Percentiles rank a stretch among this genome's conserved stretches.
These are phyloP conservation scores for Pachyrhizus erosus DNA, from an alignment of 306 rosid genomes.

Conservation along the genomic window DNA sequence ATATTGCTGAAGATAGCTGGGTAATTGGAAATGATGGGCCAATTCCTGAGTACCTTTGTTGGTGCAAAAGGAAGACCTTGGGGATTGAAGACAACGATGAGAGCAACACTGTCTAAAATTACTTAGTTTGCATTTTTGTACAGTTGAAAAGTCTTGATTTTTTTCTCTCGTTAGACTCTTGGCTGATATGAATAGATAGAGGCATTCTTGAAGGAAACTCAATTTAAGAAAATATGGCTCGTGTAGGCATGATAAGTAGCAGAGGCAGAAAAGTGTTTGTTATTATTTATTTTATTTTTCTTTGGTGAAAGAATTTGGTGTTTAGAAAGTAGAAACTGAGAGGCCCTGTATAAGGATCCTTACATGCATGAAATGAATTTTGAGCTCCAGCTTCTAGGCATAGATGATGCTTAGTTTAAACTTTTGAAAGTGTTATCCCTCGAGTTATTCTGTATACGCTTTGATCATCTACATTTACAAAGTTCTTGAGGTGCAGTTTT, in stretches of 20 bases:
- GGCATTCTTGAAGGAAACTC: slow-evolving; percentile 14
- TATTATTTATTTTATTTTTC: not conserved
- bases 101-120: slow-evolving; percentile 49
- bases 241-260: slow-evolving; percentile 23
- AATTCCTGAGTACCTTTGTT: slow-evolving; percentile 71
- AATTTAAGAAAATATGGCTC: slow-evolving; percentile 31
- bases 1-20: slow-evolving; percentile 79
- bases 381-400: not conserved
- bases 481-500: not conserved
- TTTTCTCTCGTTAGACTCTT: not conserved
- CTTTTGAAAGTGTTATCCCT: not conserved
- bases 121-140: slow-evolving; percentile 50
- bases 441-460: not conserved
- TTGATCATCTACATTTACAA: not conserved
- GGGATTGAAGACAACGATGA: slow-evolving; percentile 50
- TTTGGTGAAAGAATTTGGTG: slow-evolving; percentile 29
- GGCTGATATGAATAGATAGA: not conserved
- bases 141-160: slow-evolving; percentile 29
- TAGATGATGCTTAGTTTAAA: not conserved
- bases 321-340: not conserved
- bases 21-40: slow-evolving; percentile 84
- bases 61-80: slow-evolving; percentile 79
- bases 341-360: slow-evolving; percentile 16
- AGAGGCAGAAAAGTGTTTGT: not conserved
- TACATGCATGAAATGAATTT: too few species aligned